Evolutionary conservation across 257 asterid species (phyloP), one percentile per base, ranked within the genome.

Genomic region (Coffea canephora): DNA sequence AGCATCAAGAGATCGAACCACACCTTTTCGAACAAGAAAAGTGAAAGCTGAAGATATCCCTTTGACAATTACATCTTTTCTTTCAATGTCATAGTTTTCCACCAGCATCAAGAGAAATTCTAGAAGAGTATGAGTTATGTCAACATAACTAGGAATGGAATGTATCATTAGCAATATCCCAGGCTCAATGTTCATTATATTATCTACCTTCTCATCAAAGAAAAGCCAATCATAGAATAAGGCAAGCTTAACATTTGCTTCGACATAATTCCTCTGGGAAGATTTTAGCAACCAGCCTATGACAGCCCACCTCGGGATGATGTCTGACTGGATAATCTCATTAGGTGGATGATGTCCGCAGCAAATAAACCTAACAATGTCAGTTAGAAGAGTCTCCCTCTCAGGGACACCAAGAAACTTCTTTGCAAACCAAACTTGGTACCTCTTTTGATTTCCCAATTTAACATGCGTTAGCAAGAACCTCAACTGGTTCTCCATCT

Each of bases 161-260:
- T 89, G 84, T 31, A 87, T 89, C 95, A 94, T 91, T 89, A 94
- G 78, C 79, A 94, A 76, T 66, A 91, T 79, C 1, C 92, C 91
- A 27, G 97, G 98, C 89, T 94, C 97, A 45, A 91, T 85, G 55
- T 88, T 88, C 96, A 91, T 92, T 73, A 94, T 76, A 82, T 82
- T 83, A 85, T 92, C 94, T 54, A 82, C 89, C 68, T 81, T 88
- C 57, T 91, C 98, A 83, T 89, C 90, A 83, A 89, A 92, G 89
- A 91, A 92, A 77, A 90, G 94, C 98, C 95, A 91, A 83, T 91
- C 96, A 19, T 94, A 92, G 77, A 94, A 84, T 88, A 94, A 86
- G 0, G 90, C 95, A 76, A 91, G 98, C 87, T 92, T 88, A 69
- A 85, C 76, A 85, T 91, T 94, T 41, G 98, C 96, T 80, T 88